These are phyloP conservation scores for Nannochloropsis salina DNA, from an alignment of 108 stramenopile species.

Conservation along the genomic window DNA sequence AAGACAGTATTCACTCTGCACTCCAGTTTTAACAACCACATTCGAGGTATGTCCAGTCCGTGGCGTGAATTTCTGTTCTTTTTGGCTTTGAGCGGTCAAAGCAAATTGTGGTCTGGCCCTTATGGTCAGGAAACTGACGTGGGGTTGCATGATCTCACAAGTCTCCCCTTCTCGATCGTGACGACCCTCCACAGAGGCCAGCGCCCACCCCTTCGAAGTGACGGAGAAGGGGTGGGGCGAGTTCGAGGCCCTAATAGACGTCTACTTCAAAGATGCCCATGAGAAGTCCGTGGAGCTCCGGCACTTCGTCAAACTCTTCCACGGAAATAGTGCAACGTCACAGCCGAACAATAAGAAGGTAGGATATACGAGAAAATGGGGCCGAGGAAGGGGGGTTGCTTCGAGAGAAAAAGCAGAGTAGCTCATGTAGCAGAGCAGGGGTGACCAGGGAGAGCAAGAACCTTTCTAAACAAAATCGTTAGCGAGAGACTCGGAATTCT, in stretches of 20 bases:
- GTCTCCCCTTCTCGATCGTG: not conserved
- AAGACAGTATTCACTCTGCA: conserved; percentile 95
- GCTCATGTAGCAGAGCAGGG: too few species aligned
- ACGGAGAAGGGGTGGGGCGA: conserved; percentile 98
- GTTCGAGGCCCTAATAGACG: conserved; percentile 86
- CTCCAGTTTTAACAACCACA: conserved; percentile 75
- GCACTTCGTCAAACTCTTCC: conserved; percentile 51
- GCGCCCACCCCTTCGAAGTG: conserved; percentile 50
- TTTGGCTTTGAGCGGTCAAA: conserved; percentile 25
- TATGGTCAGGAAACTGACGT: not conserved
- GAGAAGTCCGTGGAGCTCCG: conserved; percentile 61
- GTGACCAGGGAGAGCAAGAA: too few species aligned
- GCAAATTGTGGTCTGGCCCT: not conserved
- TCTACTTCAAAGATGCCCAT: conserved; percentile 73
- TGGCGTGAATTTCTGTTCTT: not conserved
- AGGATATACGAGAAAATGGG: not conserved
- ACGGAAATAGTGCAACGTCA: not conserved
- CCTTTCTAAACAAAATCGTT: not conserved
- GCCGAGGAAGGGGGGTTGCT: not conserved
- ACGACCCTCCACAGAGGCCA: conserved; percentile 31
- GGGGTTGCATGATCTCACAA: not conserved
- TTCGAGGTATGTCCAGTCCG: not conserved
- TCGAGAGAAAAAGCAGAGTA: not conserved
- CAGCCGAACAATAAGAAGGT: not conserved
- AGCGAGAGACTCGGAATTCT: not conserved